Percentiles rank a stretch among this genome's conserved stretches.
phyloP scores from a whole-genome alignment of 345 rosid species.

The Eucalyptus tenuipes region DNA sequence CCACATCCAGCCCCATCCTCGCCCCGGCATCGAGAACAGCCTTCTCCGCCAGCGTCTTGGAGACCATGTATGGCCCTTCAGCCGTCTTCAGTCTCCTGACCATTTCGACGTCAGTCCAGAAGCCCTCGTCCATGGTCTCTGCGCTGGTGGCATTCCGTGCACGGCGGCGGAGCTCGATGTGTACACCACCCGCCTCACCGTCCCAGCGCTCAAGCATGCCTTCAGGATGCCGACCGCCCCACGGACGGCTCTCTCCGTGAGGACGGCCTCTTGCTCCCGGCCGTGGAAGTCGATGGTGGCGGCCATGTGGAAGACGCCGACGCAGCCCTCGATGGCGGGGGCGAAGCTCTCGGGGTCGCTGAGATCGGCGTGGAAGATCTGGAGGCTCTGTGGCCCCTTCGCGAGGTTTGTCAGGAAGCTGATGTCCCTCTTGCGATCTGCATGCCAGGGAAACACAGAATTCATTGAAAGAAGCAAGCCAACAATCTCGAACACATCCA shows the following conservation, averaged over 20 bases:
- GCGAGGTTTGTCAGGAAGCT: slow-evolving; percentile 5
- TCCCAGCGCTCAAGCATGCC: slow-evolving; percentile 30
- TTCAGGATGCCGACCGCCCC: slow-evolving; percentile 42
- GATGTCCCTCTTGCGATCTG: slow-evolving; percentile 3
- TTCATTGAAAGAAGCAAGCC: background rate
- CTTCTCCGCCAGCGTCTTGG: slow-evolving; percentile 20
- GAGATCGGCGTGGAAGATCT: slow-evolving; percentile 38
- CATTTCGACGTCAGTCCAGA: slow-evolving; percentile 18
- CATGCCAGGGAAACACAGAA: background rate
- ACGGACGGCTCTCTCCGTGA: slow-evolving; percentile 25
- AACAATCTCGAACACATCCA: background rate
- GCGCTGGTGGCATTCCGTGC: background rate
- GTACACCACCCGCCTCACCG: slow-evolving; percentile 52
- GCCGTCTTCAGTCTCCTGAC: background rate
- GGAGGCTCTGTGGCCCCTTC: background rate
- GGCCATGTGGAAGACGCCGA: slow-evolving; percentile 50
- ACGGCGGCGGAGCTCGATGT: slow-evolving; percentile 33
- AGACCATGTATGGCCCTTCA: background rate
- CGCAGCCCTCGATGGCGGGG: slow-evolving; percentile 43
- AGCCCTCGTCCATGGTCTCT: slow-evolving; percentile 17
- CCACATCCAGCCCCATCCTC: slow-evolving; percentile 17
- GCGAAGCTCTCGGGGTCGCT: no score
- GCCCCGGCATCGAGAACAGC: slow-evolving; percentile 10
- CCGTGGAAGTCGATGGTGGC: slow-evolving; percentile 22
- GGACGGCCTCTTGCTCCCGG: slow-evolving; percentile 28